A percentile compares a stretch with the other conserved stretches of the same genome.
Conservation (phyloP, 106 monocot species). For the Phalaenopsis equestris region DNA sequence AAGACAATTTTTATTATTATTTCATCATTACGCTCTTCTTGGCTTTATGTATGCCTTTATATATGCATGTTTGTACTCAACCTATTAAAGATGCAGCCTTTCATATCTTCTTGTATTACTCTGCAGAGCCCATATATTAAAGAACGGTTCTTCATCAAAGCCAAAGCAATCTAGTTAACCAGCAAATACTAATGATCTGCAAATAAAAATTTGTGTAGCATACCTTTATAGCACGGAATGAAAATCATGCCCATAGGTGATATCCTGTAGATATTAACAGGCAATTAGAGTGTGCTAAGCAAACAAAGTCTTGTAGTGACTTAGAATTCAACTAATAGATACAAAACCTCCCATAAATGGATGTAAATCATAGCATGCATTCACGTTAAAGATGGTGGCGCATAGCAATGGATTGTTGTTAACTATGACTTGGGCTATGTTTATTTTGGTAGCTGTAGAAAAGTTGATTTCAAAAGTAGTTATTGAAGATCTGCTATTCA, state of each 20-base stretch:
- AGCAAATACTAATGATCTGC: not conserved
- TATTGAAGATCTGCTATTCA: too few relatives aligned
- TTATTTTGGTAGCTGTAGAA: too few relatives aligned
- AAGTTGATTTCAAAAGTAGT: too few relatives aligned
- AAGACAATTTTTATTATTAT: too few relatives aligned
- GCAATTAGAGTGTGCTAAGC: not conserved
- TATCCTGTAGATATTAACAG: conserved; percentile 42
- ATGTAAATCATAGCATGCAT: not conserved
- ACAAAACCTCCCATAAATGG: not conserved
- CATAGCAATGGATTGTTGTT: not conserved
- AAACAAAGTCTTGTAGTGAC: not conserved
- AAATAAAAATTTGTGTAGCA: conserved; percentile 7
- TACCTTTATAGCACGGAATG: conserved; percentile 96
- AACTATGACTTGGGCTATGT: not conserved
- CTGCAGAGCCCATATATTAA: too few relatives aligned
- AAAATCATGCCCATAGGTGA: conserved; percentile 97
- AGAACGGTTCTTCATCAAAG: too few relatives aligned
- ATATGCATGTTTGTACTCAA: too few relatives aligned
- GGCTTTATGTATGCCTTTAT: too few relatives aligned
- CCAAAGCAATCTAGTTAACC: too few relatives aligned
- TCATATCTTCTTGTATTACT: too few relatives aligned
- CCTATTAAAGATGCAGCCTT: too few relatives aligned
- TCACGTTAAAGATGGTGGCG: not conserved
- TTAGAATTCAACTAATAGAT: not conserved
- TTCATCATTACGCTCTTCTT: too few relatives aligned